Percentiles rank a stretch among this genome's conserved stretches.
phyloP scores from a whole-genome alignment of 768 basidiomycete species.

The Suillus plorans region DNA sequence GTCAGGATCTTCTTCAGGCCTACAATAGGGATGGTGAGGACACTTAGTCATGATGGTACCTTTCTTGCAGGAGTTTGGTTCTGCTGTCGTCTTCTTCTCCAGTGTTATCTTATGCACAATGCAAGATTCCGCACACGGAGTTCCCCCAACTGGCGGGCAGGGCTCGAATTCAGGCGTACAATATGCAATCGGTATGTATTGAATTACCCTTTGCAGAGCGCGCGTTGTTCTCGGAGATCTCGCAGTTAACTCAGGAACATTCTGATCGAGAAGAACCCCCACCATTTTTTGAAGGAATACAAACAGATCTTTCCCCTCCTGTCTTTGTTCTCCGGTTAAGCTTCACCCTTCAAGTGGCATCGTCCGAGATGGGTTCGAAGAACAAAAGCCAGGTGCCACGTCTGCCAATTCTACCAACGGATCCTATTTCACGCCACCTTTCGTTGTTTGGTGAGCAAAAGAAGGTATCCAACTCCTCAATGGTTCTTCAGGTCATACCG shows the following conservation, averaged over 20 bases:
- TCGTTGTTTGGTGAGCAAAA: slow-evolving; percentile 9
- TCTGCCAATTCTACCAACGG: not conserved
- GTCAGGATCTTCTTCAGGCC: not conserved
- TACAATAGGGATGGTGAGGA: not conserved
- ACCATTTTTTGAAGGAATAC: not conserved
- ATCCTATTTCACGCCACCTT: not conserved
- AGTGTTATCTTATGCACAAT: not conserved
- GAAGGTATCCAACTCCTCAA: not conserved
- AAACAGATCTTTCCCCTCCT: slow-evolving; percentile 10
- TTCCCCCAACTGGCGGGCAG: not conserved
- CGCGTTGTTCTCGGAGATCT: slow-evolving; percentile 24
- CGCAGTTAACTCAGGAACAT: slow-evolving; percentile 16
- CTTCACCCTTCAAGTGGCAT: slow-evolving; percentile 5
- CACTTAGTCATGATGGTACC: not conserved
- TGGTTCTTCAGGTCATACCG: slow-evolving; percentile 12
- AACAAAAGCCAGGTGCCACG: not conserved
- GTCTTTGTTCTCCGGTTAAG: slow-evolving; percentile 7
- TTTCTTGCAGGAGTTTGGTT: not conserved
- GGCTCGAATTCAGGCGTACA: not conserved
- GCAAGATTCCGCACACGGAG: not conserved
- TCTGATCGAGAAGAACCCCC: not conserved
- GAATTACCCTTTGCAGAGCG: slow-evolving; percentile 17
- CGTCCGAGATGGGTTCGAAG: slow-evolving; percentile 2
- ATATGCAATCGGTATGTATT: not conserved
- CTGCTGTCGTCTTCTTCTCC: not conserved